Conservation (phyloP, 805 yeast species). For the Komagataella populi region DNA sequence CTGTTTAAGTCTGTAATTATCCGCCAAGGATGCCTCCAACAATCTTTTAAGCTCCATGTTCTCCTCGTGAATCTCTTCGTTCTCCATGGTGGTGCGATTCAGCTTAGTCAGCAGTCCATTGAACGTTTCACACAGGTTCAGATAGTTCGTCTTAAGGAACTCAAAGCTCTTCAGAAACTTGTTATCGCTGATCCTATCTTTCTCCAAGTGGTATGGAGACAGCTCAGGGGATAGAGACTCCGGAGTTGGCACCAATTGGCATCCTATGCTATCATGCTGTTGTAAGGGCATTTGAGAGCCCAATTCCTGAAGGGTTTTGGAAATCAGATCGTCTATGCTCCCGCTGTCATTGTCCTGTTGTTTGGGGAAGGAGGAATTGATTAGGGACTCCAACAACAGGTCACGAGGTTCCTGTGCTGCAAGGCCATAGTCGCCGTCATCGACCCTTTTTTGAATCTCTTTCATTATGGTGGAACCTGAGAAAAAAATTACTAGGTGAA, state of each 20-base stretch:
- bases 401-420: background rate
- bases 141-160: slow-evolving; percentile 10
- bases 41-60: slow-evolving; percentile 13
- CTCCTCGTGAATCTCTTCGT: slow-evolving; percentile 8
- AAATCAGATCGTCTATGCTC: background rate
- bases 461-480: background rate
- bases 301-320: background rate
- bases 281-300: background rate
- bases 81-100: slow-evolving; percentile 11
- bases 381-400: background rate
- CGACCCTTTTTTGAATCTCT: background rate
- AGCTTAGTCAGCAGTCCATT: slow-evolving; percentile 8
- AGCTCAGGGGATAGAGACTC: background rate
- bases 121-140: slow-evolving; percentile 10
- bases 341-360: background rate
- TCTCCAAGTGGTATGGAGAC: background rate
- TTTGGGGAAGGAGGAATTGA: background rate
- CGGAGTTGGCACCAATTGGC: background rate
- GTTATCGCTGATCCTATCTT: slow-evolving; percentile 3
- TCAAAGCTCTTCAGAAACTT: slow-evolving; percentile 12
- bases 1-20: background rate
- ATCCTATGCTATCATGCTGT: background rate
- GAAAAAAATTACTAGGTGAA: background rate
- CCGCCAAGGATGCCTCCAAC: slow-evolving; percentile 8
- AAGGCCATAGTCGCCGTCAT: background rate